Conservation (phyloP, 768 basidiomycete genomes). For the Serendipita sp. region DNA sequence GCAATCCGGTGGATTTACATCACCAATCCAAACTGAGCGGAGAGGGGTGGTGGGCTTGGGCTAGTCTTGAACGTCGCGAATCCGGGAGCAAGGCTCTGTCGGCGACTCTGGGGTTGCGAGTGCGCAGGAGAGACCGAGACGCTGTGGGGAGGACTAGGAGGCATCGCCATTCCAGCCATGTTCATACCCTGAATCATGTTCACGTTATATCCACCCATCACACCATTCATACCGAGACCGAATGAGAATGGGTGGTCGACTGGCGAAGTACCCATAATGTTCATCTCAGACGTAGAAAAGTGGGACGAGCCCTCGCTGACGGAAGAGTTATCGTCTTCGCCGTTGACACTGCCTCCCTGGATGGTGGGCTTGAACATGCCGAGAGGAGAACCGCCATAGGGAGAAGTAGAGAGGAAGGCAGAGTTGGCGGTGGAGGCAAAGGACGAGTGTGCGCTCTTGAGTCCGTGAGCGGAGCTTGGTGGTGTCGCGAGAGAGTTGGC, state of each 20-base stretch:
- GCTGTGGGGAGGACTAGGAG: not conserved
- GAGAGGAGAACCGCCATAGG: not conserved
- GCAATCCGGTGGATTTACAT: not conserved
- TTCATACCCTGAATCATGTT: not conserved
- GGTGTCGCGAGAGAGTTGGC: not conserved
- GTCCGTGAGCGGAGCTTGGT: not conserved
- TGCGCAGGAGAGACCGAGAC: not conserved
- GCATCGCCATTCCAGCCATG: not conserved
- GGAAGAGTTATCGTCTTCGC: not conserved
- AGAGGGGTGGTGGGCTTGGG: not conserved
- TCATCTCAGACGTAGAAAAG: not conserved
- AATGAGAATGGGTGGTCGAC: not conserved
- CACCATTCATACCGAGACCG: not conserved
- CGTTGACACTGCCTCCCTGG: not conserved
- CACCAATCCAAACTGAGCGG: not conserved
- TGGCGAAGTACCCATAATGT: not conserved
- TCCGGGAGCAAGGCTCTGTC: not conserved
- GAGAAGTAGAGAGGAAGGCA: not conserved
- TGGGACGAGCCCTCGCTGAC: conserved; percentile 3
- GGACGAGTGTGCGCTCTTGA: not conserved
- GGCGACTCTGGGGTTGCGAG: not conserved
- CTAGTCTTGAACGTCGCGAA: not conserved
- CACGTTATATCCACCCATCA: not conserved
- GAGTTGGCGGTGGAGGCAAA: conserved; percentile 3
- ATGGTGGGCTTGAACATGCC: conserved; percentile 3